Conservation (phyloP, 768 basidiomycete species). For the Phylloporus arenicola region DNA sequence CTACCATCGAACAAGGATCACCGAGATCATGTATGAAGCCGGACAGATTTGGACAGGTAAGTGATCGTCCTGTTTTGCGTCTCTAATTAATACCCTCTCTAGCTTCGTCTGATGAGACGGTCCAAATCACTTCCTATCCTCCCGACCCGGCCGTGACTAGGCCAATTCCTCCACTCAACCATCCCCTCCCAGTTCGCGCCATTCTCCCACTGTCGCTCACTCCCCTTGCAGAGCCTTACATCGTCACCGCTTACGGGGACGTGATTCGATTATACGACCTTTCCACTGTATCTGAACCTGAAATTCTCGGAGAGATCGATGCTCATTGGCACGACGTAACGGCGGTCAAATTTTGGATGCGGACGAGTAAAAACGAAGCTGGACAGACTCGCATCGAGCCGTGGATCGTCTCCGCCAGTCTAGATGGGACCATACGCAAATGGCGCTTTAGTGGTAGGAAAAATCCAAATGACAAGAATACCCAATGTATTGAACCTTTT, state of each 20-base stretch:
- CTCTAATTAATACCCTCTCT: slow-evolving; percentile 4
- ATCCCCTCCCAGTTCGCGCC: slow-evolving; percentile 63
- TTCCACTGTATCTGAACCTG: slow-evolving; percentile 59
- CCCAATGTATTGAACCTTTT: neutral
- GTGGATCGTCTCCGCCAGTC: slow-evolving; percentile 77
- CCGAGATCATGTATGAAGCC: slow-evolving; percentile 60
- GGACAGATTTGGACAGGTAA: slow-evolving; percentile 88
- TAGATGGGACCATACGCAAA: slow-evolving; percentile 83
- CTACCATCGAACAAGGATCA: slow-evolving; percentile 80
- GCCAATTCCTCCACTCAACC: slow-evolving; percentile 48
- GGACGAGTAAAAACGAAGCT: slow-evolving; percentile 40
- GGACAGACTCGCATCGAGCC: slow-evolving; percentile 54
- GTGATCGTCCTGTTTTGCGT: neutral
- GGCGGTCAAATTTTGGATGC: slow-evolving; percentile 67
- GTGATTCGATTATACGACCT: slow-evolving; percentile 77
- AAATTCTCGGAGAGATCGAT: slow-evolving; percentile 68
- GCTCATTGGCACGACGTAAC: slow-evolving; percentile 91
- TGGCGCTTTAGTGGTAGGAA: slow-evolving; percentile 69
- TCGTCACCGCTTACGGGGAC: slow-evolving; percentile 83
- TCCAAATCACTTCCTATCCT: slow-evolving; percentile 53
- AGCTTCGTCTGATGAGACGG: slow-evolving; percentile 91
- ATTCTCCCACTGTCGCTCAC: slow-evolving; percentile 66
- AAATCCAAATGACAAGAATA: neutral
- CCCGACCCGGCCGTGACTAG: slow-evolving; percentile 28
- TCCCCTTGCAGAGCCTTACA: slow-evolving; percentile 61